A percentile compares a stretch with the other conserved stretches of the same genome.
phyloP scores from a whole-genome alignment of 495 filamentous ascomycete species.

The Aspergillus mulundensis region DNA sequence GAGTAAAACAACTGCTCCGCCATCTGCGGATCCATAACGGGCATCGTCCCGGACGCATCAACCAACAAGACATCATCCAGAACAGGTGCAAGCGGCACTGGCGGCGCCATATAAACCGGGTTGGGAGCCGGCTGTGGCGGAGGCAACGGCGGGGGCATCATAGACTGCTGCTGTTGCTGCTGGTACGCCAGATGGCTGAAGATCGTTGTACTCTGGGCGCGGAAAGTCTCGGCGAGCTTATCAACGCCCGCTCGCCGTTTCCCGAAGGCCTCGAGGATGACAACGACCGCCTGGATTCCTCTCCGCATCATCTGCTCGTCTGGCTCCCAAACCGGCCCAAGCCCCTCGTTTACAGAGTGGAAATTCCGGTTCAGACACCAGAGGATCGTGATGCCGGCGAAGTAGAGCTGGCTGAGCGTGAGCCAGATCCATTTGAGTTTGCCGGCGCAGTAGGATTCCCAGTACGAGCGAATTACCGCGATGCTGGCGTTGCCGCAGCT shows the following conservation, averaged over 20 bases:
- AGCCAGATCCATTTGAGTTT: constrained; percentile 55
- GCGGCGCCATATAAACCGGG: constrained; percentile 20
- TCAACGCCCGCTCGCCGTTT: constrained; percentile 47
- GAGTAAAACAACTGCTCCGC: constrained; percentile 41
- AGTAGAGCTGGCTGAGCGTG: constrained; percentile 50
- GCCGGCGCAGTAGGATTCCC: constrained; percentile 45
- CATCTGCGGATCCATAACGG: constrained; percentile 40
- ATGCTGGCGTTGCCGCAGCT: constrained; percentile 49
- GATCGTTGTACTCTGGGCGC: constrained; percentile 43
- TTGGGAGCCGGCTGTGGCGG: constrained; percentile 20
- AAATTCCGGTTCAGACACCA: constrained; percentile 48
- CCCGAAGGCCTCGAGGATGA: constrained; percentile 47
- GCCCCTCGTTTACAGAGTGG: constrained; percentile 39
- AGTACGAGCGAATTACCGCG: constrained; percentile 48
- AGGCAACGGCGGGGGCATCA: constrained; percentile 13
- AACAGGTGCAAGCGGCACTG: constrained; percentile 40
- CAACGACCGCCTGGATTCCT: constrained; percentile 43
- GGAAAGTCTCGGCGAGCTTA: constrained; percentile 42
- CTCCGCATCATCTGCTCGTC: constrained; percentile 46
- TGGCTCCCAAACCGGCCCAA: constrained; percentile 36
- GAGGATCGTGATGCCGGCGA: constrained; percentile 47
- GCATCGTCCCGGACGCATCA: constrained; percentile 31
- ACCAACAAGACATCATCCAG: constrained; percentile 41
- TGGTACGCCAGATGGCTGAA: constrained; percentile 44
- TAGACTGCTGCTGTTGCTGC: constrained; percentile 23